A percentile compares a stretch with the other conserved stretches of the same genome.
These are phyloP conservation scores for Metschnikowia continentalis DNA, from an alignment of 805 yeast genomes.

Conservation along the genomic window DNA sequence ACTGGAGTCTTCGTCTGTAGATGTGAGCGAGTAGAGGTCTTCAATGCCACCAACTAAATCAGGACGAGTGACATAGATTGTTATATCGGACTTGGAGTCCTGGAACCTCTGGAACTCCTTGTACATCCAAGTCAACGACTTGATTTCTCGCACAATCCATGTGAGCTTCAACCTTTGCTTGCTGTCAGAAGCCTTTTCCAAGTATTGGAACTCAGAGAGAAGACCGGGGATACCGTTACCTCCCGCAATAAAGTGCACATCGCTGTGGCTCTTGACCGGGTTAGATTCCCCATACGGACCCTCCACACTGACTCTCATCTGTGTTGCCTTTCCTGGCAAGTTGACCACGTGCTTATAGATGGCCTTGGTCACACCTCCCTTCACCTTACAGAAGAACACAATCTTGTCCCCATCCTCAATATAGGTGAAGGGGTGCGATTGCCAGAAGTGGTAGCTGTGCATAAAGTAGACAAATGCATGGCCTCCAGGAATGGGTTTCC, in stretches of 20 bases:
- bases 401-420: constrained; percentile 18
- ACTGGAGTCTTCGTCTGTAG: constrained; percentile 9
- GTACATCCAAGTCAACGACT: constrained; percentile 23
- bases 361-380: constrained; percentile 34
- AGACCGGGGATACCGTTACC: constrained; percentile 72
- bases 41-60: constrained; percentile 4
- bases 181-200: constrained; percentile 16
- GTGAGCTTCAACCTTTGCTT: constrained; percentile 19
- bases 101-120: constrained; percentile 20
- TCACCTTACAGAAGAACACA: constrained; percentile 32
- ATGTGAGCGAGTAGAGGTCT: constrained; percentile 5
- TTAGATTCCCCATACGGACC: constrained; percentile 67
- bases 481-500: constrained; percentile 53
- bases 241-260: constrained; percentile 61
- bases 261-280: constrained; percentile 47
- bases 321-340: constrained; percentile 25
- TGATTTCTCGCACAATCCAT: constrained; percentile 25
- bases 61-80: constrained; percentile 39
- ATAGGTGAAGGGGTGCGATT: constrained; percentile 59
- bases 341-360: constrained; percentile 24
- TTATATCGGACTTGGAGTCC: constrained; percentile 24
- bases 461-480: constrained; percentile 56
- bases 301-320: constrained; percentile 42
- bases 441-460: constrained; percentile 52
- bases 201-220: constrained; percentile 34